These are phyloP conservation scores for Tillandsia fasciculata DNA, from an alignment of 176 grass and related monocot genomes.

Conservation along the genomic window DNA sequence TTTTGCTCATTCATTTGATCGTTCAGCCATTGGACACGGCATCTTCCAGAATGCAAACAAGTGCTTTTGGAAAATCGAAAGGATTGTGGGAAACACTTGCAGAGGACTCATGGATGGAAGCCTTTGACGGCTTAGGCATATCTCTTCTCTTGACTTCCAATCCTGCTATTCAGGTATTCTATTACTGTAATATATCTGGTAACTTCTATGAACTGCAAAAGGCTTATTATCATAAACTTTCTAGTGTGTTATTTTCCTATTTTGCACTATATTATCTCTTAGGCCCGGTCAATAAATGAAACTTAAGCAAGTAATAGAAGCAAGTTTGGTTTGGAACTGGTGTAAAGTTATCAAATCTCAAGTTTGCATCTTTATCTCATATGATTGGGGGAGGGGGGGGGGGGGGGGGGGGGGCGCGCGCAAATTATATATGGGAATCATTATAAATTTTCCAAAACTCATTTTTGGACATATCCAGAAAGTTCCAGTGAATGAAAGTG, in stretches of 20 bases:
- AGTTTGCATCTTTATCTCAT: no score
- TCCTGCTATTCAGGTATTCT: slow-evolving; percentile 93
- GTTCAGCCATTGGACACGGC: slow-evolving; percentile 83
- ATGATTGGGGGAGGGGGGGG: no score
- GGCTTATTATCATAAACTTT: background rate
- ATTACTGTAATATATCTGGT: background rate
- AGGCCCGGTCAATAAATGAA: no score
- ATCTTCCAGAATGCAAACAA: slow-evolving; percentile 97
- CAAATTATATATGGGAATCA: no score
- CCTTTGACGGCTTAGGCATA: slow-evolving; percentile 88
- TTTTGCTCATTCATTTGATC: background rate
- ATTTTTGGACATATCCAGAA: no score
- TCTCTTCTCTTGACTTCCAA: slow-evolving; percentile 90
- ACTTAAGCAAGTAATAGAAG: no score
- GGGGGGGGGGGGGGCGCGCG: no score
- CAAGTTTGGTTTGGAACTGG: no score
- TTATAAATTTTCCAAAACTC: no score
- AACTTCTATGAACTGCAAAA: background rate
- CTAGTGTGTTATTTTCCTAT: background rate
- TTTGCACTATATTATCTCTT: background rate
- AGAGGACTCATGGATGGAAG: slow-evolving; percentile 66
- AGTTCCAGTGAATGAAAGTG: no score
- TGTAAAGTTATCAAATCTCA: no score
- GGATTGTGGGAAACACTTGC: slow-evolving; percentile 70
- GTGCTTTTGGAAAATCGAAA: slow-evolving; percentile 90